These are phyloP conservation scores for Bonnemaisonia californica DNA, from an alignment of 31 red algal species.

Conservation along the genomic window DNA sequence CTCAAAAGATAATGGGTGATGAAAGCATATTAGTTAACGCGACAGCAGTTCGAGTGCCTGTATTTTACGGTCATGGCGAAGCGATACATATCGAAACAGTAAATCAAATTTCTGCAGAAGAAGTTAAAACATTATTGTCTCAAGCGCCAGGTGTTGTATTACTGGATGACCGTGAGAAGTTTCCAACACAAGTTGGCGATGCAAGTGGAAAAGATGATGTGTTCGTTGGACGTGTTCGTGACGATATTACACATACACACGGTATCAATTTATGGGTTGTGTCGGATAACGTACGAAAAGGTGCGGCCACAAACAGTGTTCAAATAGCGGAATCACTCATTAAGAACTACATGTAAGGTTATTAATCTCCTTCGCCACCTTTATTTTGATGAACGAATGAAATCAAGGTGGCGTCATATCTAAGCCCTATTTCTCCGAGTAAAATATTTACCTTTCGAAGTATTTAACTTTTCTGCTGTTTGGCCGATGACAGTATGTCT, in stretches of 20 bases:
- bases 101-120: background rate
- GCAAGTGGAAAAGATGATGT: slow-evolving; percentile 6
- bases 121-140: background rate
- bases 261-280: background rate
- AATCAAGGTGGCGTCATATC: no score
- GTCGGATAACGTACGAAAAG: slow-evolving; percentile 8
- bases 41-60: slow-evolving; percentile 12
- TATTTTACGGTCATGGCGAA: background rate
- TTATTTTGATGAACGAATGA: no score
- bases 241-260: background rate
- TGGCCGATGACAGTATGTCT: no score
- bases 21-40: background rate
- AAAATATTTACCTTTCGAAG: no score
- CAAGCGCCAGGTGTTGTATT: background rate
- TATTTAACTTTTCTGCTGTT: no score
- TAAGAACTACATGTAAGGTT: no score
- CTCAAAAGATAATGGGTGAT: background rate
- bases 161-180: slow-evolving; percentile 6
- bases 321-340: slow-evolving; percentile 15
- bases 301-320: slow-evolving; percentile 9
- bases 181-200: background rate
- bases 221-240: slow-evolving; percentile 14
- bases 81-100: background rate
- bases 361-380: no score
- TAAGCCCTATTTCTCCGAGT: no score